Evolutionary conservation across 192 early-diverging fungal genomes (phyloP), one percentile per base, ranked within the genome.

Genomic region (Dissophora ornata): DNA sequence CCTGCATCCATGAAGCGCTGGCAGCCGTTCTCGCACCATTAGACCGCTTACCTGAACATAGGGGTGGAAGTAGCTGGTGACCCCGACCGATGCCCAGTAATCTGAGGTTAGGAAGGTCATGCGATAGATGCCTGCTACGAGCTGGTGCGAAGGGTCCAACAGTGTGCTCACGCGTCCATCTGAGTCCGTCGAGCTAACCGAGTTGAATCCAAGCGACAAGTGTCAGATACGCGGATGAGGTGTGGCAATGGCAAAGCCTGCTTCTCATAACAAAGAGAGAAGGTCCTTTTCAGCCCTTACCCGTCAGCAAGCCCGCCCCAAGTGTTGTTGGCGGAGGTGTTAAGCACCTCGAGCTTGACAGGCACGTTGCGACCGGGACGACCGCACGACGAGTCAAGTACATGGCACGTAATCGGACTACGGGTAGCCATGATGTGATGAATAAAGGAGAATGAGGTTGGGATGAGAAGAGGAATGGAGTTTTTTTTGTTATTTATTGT

Each of bases 331-430:
- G 59, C 71, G 29, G 67, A 51, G 60, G 79, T 56, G 54, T 86
- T 74, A 38, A 85, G 63, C 19, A 81, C 52, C 54, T 89, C 89
- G 54, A 94, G 85, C 46, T 79, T 84, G 57, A 97, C 89, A 32
- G 75, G 83, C 21, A 95, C 88, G 53, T 88, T 89, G 33, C 84
- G 68, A 7, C 90, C 93, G 16, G 96, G 94, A 30, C 61, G 52
- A 52, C 96, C 95, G 51, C 79, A 73, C 12, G 91, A 87, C 36
- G 94, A 92, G 79, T 95, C 92, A 28, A 97, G 88, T 32, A 97
- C 90, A 80, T 97, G 96, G 61, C 94, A 94, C 36, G 93, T 95
- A 62, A 96, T 91, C 56, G 91, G 92, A 66, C 87, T 90, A 59
- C 81, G 80, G 52, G 63, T 58, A 21, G 65, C 73, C 73, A 78